phyloP scores from a whole-genome alignment of 495 filamentous ascomycete genomes.

The Xylaria telfairii region DNA sequence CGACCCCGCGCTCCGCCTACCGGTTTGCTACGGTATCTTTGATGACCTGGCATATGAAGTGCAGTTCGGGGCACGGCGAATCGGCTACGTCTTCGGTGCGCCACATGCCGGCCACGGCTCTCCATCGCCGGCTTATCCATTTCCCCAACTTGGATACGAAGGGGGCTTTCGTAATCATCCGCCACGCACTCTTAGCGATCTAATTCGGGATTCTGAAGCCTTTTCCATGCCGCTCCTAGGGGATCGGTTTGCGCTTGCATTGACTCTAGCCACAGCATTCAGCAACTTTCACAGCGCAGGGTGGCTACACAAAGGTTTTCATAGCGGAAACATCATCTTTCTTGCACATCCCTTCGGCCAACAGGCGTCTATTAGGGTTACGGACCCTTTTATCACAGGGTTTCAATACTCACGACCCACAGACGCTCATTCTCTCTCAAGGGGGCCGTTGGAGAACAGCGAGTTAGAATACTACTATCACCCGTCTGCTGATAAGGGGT shows the following conservation, averaged over 20 bases:
- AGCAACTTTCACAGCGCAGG: slow-evolving; percentile 3
- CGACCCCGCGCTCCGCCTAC: background rate
- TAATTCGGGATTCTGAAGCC: background rate
- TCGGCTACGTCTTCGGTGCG: slow-evolving; percentile 8
- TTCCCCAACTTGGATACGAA: background rate
- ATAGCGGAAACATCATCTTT: slow-evolving; percentile 9
- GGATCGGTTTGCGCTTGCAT: background rate
- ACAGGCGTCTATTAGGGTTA: background rate
- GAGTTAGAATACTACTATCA: slow-evolving; percentile 13
- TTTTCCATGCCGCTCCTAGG: background rate
- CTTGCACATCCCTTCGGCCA: background rate
- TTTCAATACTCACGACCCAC: slow-evolving; percentile 10
- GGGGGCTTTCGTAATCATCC: slow-evolving; percentile 4
- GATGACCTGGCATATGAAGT: background rate
- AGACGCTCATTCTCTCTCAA: background rate
- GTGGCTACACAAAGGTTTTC: slow-evolving; percentile 13
- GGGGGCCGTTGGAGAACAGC: background rate
- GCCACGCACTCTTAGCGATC: background rate
- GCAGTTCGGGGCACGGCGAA: background rate
- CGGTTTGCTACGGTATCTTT: slow-evolving; percentile 7
- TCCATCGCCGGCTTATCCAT: too few relatives aligned
- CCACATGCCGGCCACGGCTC: background rate
- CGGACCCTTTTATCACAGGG: slow-evolving; percentile 7
- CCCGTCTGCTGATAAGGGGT: background rate
- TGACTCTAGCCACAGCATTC: background rate